Percentiles rank a stretch among this genome's conserved stretches.
These are phyloP conservation scores for Phyllachora maydis DNA, from an alignment of 2,329 filamentous ascomycete species.

Conservation along the genomic window DNA sequence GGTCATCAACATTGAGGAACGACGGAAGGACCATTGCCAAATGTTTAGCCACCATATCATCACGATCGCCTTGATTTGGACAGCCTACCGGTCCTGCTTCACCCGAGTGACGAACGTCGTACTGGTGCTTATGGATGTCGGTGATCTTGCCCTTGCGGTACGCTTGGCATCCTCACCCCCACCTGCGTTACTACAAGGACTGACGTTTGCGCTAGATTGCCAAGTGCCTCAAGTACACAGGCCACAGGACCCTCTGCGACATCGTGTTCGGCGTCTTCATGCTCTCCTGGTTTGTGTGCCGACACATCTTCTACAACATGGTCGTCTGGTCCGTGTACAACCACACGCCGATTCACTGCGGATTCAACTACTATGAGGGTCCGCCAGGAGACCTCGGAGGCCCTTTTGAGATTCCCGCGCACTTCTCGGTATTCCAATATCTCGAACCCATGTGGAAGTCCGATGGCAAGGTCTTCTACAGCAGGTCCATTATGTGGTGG, in stretches of 20 bases:
- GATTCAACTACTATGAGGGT: constrained; percentile 51
- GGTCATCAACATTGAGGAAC: constrained; percentile 85
- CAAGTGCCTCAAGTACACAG: constrained; percentile 84
- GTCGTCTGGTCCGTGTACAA: constrained; percentile 69
- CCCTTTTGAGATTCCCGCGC: constrained; percentile 25
- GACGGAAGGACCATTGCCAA: constrained; percentile 84
- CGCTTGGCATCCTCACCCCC: constrained; percentile 10
- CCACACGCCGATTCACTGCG: constrained; percentile 39
- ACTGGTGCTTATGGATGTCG: constrained; percentile 80
- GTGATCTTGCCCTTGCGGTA: constrained; percentile 76
- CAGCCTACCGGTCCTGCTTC: constrained; percentile 72
- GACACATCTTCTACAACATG: constrained; percentile 61
- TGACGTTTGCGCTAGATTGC: constrained; percentile 36
- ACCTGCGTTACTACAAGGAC: not conserved
- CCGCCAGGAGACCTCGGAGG: constrained; percentile 30
- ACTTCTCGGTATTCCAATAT: constrained; percentile 29
- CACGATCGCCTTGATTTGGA: constrained; percentile 60
- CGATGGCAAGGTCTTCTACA: constrained; percentile 62
- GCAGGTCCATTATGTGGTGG: constrained; percentile 47
- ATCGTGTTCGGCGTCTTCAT: constrained; percentile 72
- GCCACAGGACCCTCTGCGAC: constrained; percentile 59
- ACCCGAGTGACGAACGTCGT: constrained; percentile 79
- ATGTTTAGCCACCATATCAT: constrained; percentile 93
- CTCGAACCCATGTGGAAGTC: constrained; percentile 56
- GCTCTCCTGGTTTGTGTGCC: constrained; percentile 60